Percentiles rank a stretch among this genome's conserved stretches.
These are phyloP conservation scores for Aureobasidium musti DNA, from an alignment of 2,329 filamentous ascomycete species.

Conservation along the genomic window DNA sequence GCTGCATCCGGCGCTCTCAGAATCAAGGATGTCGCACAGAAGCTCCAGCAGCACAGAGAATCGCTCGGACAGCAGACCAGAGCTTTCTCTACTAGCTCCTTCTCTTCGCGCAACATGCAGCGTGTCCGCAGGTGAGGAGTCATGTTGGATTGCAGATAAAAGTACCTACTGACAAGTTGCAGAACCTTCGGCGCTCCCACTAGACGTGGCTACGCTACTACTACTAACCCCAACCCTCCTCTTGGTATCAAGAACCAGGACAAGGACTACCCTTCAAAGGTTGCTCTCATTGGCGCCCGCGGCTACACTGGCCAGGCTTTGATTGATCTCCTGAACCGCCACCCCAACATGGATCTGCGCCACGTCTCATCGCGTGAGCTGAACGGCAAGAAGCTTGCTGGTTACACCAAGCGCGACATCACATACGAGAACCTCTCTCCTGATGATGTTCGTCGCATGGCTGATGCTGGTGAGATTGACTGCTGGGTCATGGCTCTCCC, in stretches of 20 bases:
- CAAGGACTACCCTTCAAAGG: slow-evolving; percentile 73
- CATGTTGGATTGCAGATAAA: background rate
- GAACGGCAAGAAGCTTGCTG: slow-evolving; percentile 79
- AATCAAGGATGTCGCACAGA: slow-evolving; percentile 53
- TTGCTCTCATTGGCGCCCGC: slow-evolving; percentile 86
- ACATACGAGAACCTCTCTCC: slow-evolving; percentile 87
- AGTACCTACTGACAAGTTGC: background rate
- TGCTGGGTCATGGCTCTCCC: slow-evolving; percentile 98
- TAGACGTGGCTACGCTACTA: slow-evolving; percentile 59
- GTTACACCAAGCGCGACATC: slow-evolving; percentile 88
- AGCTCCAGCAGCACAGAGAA: slow-evolving; percentile 43
- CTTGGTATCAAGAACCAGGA: slow-evolving; percentile 85
- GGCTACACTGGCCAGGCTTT: slow-evolving; percentile 94
- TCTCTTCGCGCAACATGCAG: slow-evolving; percentile 33
- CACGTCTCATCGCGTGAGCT: slow-evolving; percentile 95
- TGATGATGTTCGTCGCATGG: slow-evolving; percentile 84
- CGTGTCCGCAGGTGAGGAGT: slow-evolving; percentile 26
- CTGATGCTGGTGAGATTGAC: slow-evolving; percentile 80
- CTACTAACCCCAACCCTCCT: slow-evolving; percentile 85
- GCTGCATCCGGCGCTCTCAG: slow-evolving; percentile 70
- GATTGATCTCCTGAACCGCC: slow-evolving; percentile 80
- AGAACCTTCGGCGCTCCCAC: slow-evolving; percentile 30
- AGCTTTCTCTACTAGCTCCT: slow-evolving; percentile 64
- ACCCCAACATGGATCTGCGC: slow-evolving; percentile 85
- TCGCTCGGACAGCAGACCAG: slow-evolving; percentile 59